phyloP scores from a whole-genome alignment of 805 yeast species.

The Scheffersomyces coipomensis region DNA sequence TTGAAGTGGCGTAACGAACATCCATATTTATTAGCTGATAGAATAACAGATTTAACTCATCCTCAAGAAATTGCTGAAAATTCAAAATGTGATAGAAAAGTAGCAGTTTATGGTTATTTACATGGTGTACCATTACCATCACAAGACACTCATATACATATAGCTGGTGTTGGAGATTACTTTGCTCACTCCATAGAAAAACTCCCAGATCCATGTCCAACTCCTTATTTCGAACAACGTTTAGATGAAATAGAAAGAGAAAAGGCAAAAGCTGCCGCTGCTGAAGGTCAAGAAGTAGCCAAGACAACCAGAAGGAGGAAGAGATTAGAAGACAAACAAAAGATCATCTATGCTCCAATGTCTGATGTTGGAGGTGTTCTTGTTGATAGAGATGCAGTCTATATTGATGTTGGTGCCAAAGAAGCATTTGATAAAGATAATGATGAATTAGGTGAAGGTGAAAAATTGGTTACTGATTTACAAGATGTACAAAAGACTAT shows the following conservation, averaged over 20 bases:
- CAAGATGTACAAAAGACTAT: slow-evolving; percentile 67
- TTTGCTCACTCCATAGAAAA: slow-evolving; percentile 75
- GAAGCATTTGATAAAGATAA: slow-evolving; percentile 56
- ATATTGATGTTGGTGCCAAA: slow-evolving; percentile 71
- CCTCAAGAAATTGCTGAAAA: slow-evolving; percentile 78
- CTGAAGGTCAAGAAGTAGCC: slow-evolving; percentile 53
- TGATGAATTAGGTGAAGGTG: slow-evolving; percentile 79
- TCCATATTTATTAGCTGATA: slow-evolving; percentile 87
- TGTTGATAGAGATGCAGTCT: slow-evolving; percentile 96
- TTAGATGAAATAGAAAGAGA: slow-evolving; percentile 81
- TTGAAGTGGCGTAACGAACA: slow-evolving; percentile 99
- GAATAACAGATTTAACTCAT: slow-evolving; percentile 92
- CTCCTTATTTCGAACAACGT: slow-evolving; percentile 87
- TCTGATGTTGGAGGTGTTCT: slow-evolving; percentile 98
- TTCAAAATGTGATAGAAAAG: slow-evolving; percentile 81
- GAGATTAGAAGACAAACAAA: slow-evolving; percentile 90
- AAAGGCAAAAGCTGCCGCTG: slow-evolving; percentile 62
- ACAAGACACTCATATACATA: slow-evolving; percentile 73
- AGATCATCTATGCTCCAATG: slow-evolving; percentile 97
- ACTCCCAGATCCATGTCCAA: slow-evolving; percentile 98
- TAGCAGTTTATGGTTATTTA: slow-evolving; percentile 90
- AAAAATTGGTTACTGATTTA: slow-evolving; percentile 75
- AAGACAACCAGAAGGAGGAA: slow-evolving; percentile 69
- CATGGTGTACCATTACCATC: slow-evolving; percentile 87
- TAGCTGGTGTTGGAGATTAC: slow-evolving; percentile 95